A percentile compares a stretch with the other conserved stretches of the same genome.
phyloP scores from a whole-genome alignment of 2,329 filamentous ascomycete species.

The Scleromitrula shiraiana region DNA sequence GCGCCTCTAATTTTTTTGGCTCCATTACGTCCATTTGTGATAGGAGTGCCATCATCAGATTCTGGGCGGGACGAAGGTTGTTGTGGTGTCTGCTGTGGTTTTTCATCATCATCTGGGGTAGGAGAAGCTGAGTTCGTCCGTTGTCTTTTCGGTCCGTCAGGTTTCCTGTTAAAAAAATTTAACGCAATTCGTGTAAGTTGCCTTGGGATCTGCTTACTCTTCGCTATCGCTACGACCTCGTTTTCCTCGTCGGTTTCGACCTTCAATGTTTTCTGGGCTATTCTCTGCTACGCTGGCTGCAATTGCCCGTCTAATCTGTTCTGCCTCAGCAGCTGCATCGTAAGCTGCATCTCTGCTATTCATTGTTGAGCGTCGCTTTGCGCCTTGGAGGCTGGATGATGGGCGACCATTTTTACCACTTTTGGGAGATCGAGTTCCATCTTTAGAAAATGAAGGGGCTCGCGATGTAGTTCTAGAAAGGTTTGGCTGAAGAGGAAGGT shows the following conservation, averaged over 20 bases:
- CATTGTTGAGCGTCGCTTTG: conserved; percentile 89
- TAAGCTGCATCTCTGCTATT: conserved; percentile 93
- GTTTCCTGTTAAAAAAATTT: conserved; percentile 47
- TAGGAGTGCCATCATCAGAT: conserved; percentile 60
- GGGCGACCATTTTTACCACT: conserved; percentile 47
- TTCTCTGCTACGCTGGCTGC: conserved; percentile 86
- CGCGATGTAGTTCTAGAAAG: conserved; percentile 49
- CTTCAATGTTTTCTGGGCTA: conserved; percentile 34
- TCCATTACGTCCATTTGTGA: conserved; percentile 38
- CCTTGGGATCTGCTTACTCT: conserved; percentile 58
- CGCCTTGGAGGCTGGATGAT: conserved; percentile 34
- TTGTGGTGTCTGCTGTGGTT: conserved; percentile 15
- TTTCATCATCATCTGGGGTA: conserved; percentile 46
- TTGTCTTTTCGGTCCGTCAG: conserved; percentile 67
- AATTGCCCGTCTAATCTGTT: conserved; percentile 78
- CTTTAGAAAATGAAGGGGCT: conserved; percentile 59
- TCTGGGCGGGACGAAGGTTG: conserved; percentile 47
- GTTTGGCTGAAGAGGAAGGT: conserved; percentile 48
- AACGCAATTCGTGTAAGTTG: conserved; percentile 7
- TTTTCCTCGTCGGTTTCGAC: conserved; percentile 61
- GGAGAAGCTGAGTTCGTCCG: conserved; percentile 71
- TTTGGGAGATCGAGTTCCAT: conserved; percentile 46
- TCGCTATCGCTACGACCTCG: conserved; percentile 84
- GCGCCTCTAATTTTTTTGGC: conserved; percentile 54
- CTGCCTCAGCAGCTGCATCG: conserved; percentile 63